These are phyloP conservation scores for Aspergillus brasiliensis DNA, from an alignment of 2,329 filamentous ascomycete species.

Conservation along the genomic window DNA sequence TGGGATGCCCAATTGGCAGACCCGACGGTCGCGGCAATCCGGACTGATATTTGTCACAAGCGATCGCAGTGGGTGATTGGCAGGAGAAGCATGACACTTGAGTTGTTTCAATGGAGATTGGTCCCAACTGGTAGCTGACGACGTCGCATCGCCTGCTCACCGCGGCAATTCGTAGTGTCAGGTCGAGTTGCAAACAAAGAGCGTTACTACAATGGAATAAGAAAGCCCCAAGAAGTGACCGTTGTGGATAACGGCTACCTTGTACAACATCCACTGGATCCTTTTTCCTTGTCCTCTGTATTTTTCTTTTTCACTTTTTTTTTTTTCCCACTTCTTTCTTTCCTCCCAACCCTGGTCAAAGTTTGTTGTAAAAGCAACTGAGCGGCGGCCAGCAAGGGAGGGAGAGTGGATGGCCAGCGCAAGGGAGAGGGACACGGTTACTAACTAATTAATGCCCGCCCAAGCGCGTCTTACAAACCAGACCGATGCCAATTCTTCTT, in stretches of 20 bases:
- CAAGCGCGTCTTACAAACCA: constrained; percentile 19
- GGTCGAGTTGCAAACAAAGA: too few relatives aligned
- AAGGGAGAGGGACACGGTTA: constrained; percentile 9
- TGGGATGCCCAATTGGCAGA: constrained; percentile 8
- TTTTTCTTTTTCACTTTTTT: not conserved
- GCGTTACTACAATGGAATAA: too few relatives aligned
- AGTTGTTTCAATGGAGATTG: constrained; percentile 22
- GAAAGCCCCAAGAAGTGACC: too few relatives aligned
- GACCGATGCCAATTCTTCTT: constrained; percentile 3
- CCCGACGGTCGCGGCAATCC: not conserved
- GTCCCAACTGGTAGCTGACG: constrained; percentile 13
- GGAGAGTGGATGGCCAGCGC: constrained; percentile 2
- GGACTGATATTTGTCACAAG: constrained; percentile 10
- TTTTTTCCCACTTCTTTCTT: too few relatives aligned
- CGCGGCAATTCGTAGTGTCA: too few relatives aligned
- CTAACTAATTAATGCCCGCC: constrained; percentile 8
- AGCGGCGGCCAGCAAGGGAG: constrained; percentile 5
- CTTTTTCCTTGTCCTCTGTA: not conserved
- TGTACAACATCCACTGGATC: too few relatives aligned
- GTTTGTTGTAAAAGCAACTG: not conserved
- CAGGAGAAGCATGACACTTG: constrained; percentile 22
- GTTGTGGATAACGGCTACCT: too few relatives aligned
- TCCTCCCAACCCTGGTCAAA: not conserved
- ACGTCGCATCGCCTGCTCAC: constrained; percentile 15
- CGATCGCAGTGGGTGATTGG: constrained; percentile 11